Conservation (phyloP, 306 rosid genomes). For the Castanea sativa region DNA sequence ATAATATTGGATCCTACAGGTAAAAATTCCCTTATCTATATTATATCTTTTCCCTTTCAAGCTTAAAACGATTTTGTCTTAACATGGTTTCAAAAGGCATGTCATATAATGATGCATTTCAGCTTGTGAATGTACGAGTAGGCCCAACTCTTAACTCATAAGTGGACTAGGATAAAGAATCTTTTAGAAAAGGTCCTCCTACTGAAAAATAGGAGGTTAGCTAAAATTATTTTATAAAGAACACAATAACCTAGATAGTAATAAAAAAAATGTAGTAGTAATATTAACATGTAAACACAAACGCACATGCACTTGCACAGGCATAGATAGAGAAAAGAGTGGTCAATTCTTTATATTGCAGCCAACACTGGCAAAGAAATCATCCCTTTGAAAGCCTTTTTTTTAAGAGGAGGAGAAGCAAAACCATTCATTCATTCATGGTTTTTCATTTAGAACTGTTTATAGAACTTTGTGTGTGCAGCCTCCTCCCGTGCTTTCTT, state of each 20-base stretch:
- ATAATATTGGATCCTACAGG: background rate
- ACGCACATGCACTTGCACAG: background rate
- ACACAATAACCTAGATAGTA: background rate
- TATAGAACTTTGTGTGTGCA: background rate
- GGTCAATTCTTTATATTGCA: no score
- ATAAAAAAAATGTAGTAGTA: background rate
- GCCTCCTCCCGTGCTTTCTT: conserved; percentile 3
- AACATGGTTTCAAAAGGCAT: background rate
- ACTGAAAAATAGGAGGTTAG: background rate
- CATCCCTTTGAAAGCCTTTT: background rate
- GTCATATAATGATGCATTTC: background rate
- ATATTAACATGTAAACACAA: background rate
- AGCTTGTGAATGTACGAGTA: no score
- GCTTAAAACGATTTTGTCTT: background rate
- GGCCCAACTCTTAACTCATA: background rate
- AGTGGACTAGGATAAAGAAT: background rate
- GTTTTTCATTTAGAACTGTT: background rate
- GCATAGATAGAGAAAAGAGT: no score
- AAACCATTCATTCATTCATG: background rate
- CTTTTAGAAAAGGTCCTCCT: background rate
- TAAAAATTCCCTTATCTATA: background rate
- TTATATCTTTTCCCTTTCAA: background rate
- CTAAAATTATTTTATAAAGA: background rate
- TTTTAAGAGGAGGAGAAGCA: background rate
- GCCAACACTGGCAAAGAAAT: background rate